These are phyloP conservation scores for Brassica napus DNA, from an alignment of 345 rosid species.

Conservation along the genomic window DNA sequence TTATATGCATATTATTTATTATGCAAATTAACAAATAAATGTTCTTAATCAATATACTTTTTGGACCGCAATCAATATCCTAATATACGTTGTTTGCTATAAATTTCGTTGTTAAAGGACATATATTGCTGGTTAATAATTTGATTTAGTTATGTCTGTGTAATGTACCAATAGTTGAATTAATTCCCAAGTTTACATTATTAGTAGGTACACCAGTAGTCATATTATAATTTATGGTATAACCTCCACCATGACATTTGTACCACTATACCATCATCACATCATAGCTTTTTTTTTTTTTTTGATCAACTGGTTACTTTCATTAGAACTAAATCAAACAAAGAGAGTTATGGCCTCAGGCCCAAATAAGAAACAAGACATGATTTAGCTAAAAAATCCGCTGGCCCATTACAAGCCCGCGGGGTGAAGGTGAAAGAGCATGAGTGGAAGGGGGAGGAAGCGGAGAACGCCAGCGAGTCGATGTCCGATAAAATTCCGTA, in stretches of 20 bases:
- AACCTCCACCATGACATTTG: slow-evolving; percentile 14
- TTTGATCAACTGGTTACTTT: no score
- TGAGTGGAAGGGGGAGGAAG: no score
- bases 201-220: neutral
- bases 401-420: no score
- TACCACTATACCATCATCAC: slow-evolving; percentile 19
- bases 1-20: neutral
- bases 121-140: neutral
- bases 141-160: neutral
- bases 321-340: no score
- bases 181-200: neutral
- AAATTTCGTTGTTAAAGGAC: neutral
- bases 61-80: neutral
- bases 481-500: no score
- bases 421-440: no score
- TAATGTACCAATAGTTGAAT: neutral
- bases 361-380: no score
- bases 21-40: no score
- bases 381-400: no score
- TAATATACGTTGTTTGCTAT: neutral
- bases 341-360: no score
- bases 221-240: neutral
- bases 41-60: neutral
- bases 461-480: no score
- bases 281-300: slow-evolving; percentile 5